Evolutionary conservation across 495 filamentous ascomycete species (phyloP).

Genomic region (Aspergillus panamensis): DNA sequence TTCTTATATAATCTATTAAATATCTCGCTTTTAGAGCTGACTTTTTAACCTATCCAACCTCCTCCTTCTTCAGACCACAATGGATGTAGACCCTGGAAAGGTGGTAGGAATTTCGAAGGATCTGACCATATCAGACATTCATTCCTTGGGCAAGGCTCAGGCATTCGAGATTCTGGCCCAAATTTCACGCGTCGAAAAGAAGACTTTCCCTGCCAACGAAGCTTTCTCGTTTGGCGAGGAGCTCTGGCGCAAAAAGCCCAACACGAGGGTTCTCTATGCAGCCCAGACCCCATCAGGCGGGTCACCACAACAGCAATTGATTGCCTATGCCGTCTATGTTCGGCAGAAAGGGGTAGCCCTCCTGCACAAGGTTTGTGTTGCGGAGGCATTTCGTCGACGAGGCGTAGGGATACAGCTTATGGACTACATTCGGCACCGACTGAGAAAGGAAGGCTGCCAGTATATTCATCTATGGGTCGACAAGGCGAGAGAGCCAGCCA

Average conservation of each 20-base stretch:
- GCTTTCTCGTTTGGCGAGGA: slow-evolving; percentile 51
- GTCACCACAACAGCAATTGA: slow-evolving; percentile 23
- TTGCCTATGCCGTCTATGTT: slow-evolving; percentile 55
- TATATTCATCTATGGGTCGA: slow-evolving; percentile 62
- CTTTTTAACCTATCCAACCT: neutral
- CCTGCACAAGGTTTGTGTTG: slow-evolving; percentile 59
- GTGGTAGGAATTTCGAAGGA: slow-evolving; percentile 32
- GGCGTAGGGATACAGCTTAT: slow-evolving; percentile 53
- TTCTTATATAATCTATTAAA: neutral
- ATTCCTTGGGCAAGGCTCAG: slow-evolving; percentile 39
- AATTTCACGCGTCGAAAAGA: slow-evolving; percentile 52
- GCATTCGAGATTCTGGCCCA: slow-evolving; percentile 41
- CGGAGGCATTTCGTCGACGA: slow-evolving; percentile 46
- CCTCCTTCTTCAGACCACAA: slow-evolving; percentile 3
- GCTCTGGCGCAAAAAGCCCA: slow-evolving; percentile 52
- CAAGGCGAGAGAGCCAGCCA: slow-evolving; percentile 47
- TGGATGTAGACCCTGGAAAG: slow-evolving; percentile 24
- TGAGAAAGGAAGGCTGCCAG: slow-evolving; percentile 52
- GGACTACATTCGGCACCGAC: slow-evolving; percentile 41
- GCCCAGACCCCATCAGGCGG: slow-evolving; percentile 23
- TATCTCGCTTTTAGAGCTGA: neutral
- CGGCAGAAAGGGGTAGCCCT: slow-evolving; percentile 49
- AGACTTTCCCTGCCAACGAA: slow-evolving; percentile 57
- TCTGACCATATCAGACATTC: slow-evolving; percentile 39
- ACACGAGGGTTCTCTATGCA: slow-evolving; percentile 50